phyloP scores from a whole-genome alignment of 768 basidiomycete genomes.

The Tulasnella sp. region DNA sequence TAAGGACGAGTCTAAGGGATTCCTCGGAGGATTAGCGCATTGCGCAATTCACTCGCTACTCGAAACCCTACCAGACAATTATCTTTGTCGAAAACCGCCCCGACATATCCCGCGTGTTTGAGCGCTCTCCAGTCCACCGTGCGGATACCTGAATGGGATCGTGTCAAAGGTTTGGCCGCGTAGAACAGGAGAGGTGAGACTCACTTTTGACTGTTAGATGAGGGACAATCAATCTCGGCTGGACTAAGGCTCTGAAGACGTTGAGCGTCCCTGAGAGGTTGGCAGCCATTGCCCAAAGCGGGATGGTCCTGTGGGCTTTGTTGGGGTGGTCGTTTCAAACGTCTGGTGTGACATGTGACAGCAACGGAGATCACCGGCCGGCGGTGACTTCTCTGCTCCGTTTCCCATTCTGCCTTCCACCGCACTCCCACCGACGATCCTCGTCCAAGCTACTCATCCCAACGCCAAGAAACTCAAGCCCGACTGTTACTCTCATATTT shows the following conservation, averaged over 20 bases:
- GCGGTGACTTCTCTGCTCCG: neutral
- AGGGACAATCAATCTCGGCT: constrained; percentile 60
- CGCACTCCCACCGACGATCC: too few species aligned
- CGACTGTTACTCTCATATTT: neutral
- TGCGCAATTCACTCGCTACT: neutral
- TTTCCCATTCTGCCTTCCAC: neutral
- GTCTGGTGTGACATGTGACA: neutral
- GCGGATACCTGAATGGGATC: constrained; percentile 49
- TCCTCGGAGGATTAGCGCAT: neutral
- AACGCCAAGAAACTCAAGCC: neutral
- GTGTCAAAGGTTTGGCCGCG: neutral
- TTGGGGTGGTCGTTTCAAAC: neutral
- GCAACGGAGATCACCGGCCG: neutral
- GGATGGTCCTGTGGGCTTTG: neutral
- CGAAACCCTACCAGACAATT: constrained; percentile 69
- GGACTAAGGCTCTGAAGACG: constrained; percentile 28
- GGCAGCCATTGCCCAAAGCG: neutral
- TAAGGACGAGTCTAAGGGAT: constrained; percentile 62
- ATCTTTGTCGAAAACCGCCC: constrained; percentile 95
- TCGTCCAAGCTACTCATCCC: neutral
- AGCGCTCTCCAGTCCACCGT: constrained; percentile 67
- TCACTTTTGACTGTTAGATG: constrained; percentile 54
- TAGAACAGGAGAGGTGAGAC: neutral
- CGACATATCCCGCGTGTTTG: constrained; percentile 64
- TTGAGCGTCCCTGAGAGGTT: constrained; percentile 12